Evolutionary conservation across 805 yeast genomes (phyloP).

Genomic region (Monosporozyma siamensis): DNA sequence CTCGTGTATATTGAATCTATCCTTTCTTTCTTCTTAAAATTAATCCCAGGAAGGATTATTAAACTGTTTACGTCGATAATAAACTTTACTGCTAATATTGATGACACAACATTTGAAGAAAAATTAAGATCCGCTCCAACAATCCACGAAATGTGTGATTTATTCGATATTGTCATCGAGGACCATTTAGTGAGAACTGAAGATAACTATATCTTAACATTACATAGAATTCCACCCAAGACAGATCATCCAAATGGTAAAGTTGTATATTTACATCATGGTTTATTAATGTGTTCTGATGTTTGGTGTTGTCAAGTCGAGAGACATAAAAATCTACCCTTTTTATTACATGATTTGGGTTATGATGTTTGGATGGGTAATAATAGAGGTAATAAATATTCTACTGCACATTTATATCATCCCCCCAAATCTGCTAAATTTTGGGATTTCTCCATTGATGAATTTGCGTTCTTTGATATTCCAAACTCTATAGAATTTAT

Average conservation of each 20-base stretch:
- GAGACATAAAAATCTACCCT: constrained; percentile 55
- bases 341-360: constrained; percentile 66
- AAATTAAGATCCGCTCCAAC: constrained; percentile 32
- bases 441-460: constrained; percentile 90
- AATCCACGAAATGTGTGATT: constrained; percentile 55
- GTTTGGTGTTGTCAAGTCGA: constrained; percentile 53
- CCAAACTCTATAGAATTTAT: constrained; percentile 77
- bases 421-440: constrained; percentile 39
- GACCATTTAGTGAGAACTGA: constrained; percentile 68
- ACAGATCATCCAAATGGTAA: constrained; percentile 28
- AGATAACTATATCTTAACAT: constrained; percentile 67
- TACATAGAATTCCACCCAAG: constrained; percentile 56
- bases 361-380: constrained; percentile 95
- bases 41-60: constrained; percentile 39
- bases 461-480: constrained; percentile 83
- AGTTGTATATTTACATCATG: constrained; percentile 83
- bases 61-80: constrained; percentile 27
- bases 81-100: constrained; percentile 14
- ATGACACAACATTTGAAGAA: constrained; percentile 15
- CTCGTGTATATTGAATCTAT: constrained; percentile 44
- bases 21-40: constrained; percentile 35
- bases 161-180: constrained; percentile 64
- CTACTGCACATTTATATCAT: constrained; percentile 58
- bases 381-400: constrained; percentile 87
- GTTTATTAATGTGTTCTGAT: constrained; percentile 82